Evolutionary conservation across 768 basidiomycete genomes (phyloP), one percentile per base, ranked within the genome.

Genomic region (Hypholoma fasciculare): DNA sequence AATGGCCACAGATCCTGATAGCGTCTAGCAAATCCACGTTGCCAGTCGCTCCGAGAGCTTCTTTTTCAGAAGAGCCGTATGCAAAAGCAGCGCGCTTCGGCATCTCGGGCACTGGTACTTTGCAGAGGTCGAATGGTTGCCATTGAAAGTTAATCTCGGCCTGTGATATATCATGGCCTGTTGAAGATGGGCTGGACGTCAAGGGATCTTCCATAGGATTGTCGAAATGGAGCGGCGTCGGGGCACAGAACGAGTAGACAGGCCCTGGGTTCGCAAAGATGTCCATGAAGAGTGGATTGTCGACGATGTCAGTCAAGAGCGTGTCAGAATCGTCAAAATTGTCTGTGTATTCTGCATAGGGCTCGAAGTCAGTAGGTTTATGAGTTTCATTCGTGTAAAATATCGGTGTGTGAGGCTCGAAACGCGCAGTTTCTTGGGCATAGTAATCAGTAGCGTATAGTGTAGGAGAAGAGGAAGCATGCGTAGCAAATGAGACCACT

Each of bases 251-350:
- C 23, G 27, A 49, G 56, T 69, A 74, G 30, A 63, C 72, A 38
- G 82, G 82, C 23, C 82, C 82, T 38, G 85, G 84, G 49, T 80
- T 81, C n/a, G 74, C 69, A 62, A 76, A 84, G 30, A 70, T 55
- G 39, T 65, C 61, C 16, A 62, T 52, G 36, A 70, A 49, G 20
- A 66, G 44, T 50, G 61, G 58, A 56, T 57, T 56, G 30, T 52
- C 46, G 26, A 54, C 53, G 44, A 57, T 38, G 17, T 63, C 59
- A 34, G 58, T 48, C 20, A 48, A 50, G 43, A 37, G 40, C 17
- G n/a, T 20, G 30, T 27, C 13, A 9, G 48, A 49, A 27, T 52
- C 60, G 9, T 48, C 58, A 19, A 60, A 61, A 27, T 63, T 58
- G n/a, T 61, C 63, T 49, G 58, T 62, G 27, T 58, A 19, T 65